Evolutionary conservation across 768 basidiomycete species (phyloP).

Genomic region (Mycena epipterygia): DNA sequence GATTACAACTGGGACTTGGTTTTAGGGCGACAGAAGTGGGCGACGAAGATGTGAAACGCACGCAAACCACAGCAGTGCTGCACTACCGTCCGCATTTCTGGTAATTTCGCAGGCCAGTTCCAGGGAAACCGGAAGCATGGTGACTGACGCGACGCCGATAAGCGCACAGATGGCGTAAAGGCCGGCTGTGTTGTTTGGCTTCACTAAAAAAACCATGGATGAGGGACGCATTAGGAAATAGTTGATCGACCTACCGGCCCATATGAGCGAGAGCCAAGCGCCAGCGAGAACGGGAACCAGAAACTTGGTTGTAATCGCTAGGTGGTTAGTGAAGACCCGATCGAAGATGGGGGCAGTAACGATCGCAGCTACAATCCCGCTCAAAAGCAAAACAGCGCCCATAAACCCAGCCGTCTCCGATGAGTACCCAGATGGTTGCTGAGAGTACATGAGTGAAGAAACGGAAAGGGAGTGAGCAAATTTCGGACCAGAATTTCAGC

Average conservation of each 20-base stretch:
- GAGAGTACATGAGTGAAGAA: constrained; percentile 2
- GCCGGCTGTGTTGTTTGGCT: constrained; percentile 68
- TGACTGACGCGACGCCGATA: constrained; percentile 74
- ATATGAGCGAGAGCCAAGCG: constrained; percentile 82
- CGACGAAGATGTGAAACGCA: constrained; percentile 49
- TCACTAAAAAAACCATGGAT: constrained; percentile 58
- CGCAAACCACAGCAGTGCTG: constrained; percentile 84
- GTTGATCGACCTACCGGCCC: constrained; percentile 72
- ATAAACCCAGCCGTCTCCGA: constrained; percentile 75
- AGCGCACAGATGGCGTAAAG: constrained; percentile 78
- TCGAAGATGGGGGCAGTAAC: constrained; percentile 84
- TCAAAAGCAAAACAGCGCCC: constrained; percentile 74
- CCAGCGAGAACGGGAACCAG: constrained; percentile 72
- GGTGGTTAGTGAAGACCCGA: constrained; percentile 82
- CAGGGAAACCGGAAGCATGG: constrained; percentile 81
- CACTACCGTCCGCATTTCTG: constrained; percentile 82
- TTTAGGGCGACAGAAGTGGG: not conserved
- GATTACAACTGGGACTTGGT: constrained; percentile 64
- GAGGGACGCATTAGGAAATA: not conserved
- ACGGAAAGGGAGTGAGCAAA: constrained; percentile 19
- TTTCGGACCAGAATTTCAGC: constrained; percentile 73
- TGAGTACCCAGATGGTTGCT: constrained; percentile 84
- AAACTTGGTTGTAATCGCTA: constrained; percentile 71
- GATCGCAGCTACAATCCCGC: constrained; percentile 79
- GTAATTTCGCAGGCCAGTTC: constrained; percentile 88